These are phyloP conservation scores for Aspergillus fijiensis DNA, from an alignment of 2,329 filamentous ascomycete species.

Conservation along the genomic window DNA sequence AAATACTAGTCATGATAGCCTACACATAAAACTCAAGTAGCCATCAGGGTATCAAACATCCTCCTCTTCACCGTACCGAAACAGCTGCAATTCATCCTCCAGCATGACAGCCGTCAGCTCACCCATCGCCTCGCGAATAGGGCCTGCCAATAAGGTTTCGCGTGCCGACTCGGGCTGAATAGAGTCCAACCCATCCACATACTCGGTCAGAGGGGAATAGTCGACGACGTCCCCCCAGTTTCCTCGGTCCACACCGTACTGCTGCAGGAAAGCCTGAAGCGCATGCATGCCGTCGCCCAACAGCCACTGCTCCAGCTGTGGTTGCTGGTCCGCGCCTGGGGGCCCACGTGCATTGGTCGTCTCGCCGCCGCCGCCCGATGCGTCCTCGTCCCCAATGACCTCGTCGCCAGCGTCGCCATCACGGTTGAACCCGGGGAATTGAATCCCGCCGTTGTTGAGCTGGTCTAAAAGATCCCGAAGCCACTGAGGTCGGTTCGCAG, in stretches of 20 bases:
- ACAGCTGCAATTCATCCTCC: constrained; percentile 37
- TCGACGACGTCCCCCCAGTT: constrained; percentile 43
- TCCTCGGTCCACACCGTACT: constrained; percentile 43
- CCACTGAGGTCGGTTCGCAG: constrained; percentile 35
- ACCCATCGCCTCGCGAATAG: constrained; percentile 34
- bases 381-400: constrained; percentile 15
- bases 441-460: constrained; percentile 33
- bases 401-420: constrained; percentile 23
- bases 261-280: constrained; percentile 37
- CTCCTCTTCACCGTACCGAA: constrained; percentile 27
- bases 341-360: constrained; percentile 18
- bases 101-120: constrained; percentile 39
- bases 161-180: constrained; percentile 27
- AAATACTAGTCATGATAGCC: neutral
- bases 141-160: constrained; percentile 30
- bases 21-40: neutral
- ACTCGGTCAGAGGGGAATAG: constrained; percentile 36
- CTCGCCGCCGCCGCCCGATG: constrained; percentile 14
- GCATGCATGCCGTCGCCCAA: constrained; percentile 33
- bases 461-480: constrained; percentile 38
- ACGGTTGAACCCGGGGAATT: constrained; percentile 24
- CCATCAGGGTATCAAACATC: constrained; percentile 11
- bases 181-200: constrained; percentile 34
- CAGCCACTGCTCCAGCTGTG: constrained; percentile 35
- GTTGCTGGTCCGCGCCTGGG: constrained; percentile 28